Conservation (phyloP, 164 flowering plant species). For the Berberis thunbergii region DNA sequence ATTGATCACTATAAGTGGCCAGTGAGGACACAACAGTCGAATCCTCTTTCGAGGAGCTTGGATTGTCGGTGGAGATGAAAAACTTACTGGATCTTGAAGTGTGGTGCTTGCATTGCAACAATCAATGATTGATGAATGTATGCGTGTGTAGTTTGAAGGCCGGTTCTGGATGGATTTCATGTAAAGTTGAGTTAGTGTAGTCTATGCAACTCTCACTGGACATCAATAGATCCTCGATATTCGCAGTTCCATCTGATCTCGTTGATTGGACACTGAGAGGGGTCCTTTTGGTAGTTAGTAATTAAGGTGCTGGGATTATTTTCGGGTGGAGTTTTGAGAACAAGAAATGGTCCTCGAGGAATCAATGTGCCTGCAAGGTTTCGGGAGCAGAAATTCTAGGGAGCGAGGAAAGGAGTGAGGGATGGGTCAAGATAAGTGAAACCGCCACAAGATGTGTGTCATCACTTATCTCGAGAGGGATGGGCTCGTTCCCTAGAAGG, state of each 20-base stretch:
- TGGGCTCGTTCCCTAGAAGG: no score
- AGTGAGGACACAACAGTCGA: slow-evolving; percentile 34
- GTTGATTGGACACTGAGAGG: slow-evolving; percentile 63
- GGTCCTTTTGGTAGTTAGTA: slow-evolving; percentile 78
- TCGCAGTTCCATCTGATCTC: slow-evolving; percentile 36
- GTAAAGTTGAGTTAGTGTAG: slow-evolving; percentile 29
- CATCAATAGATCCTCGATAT: slow-evolving; percentile 31
- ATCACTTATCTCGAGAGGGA: no score
- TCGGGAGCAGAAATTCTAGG: slow-evolving; percentile 82
- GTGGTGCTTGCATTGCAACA: slow-evolving; percentile 31
- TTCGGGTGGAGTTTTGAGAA: slow-evolving; percentile 18
- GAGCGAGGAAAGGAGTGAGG: slow-evolving; percentile 27
- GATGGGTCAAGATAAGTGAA: no score
- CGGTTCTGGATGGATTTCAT: slow-evolving; percentile 46
- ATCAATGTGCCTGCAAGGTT: slow-evolving; percentile 68
- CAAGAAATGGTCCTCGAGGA: slow-evolving; percentile 34
- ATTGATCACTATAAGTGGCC: slow-evolving; percentile 80
- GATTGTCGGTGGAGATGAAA: slow-evolving; percentile 39
- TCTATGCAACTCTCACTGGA: slow-evolving; percentile 21
- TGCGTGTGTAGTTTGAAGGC: slow-evolving; percentile 56
- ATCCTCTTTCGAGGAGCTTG: slow-evolving; percentile 50
- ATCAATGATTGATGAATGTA: slow-evolving; percentile 40
- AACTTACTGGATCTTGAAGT: slow-evolving; percentile 41
- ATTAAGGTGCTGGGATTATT: slow-evolving; percentile 53
- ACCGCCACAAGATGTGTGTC: no score